These are phyloP conservation scores for Blastocystis sp. DNA, from an alignment of 352 stramenopile species.

Conservation along the genomic window DNA sequence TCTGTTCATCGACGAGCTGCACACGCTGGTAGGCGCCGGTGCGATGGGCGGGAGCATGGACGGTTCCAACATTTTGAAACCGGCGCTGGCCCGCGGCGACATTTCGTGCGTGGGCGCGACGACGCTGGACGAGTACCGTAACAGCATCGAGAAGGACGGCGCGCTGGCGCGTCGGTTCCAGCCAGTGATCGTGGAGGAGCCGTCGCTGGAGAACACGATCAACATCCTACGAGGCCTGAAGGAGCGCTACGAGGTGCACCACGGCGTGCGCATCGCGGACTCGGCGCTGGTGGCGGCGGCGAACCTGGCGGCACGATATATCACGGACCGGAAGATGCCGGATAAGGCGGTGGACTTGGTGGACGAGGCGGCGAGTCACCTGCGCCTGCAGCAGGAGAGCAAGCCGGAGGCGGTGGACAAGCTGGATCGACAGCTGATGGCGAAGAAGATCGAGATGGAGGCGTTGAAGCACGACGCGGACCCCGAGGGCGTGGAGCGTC, in stretches of 20 bases:
- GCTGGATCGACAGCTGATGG: constrained; percentile 79
- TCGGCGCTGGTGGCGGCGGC: constrained; percentile 87
- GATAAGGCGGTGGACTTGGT: constrained; percentile 93
- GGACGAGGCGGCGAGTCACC: constrained; percentile 83
- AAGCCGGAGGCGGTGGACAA: constrained; percentile 81
- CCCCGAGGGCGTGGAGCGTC: constrained; percentile 77
- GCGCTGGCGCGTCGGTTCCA: constrained; percentile 92
- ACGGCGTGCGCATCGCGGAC: constrained; percentile 90
- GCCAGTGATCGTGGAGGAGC: constrained; percentile 90
- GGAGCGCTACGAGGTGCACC: constrained; percentile 92
- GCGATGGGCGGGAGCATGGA: constrained; percentile 84
- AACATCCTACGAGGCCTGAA: constrained; percentile 91
- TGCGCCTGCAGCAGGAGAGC: constrained; percentile 81
- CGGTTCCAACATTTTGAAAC: constrained; percentile 88
- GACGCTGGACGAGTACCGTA: constrained; percentile 86
- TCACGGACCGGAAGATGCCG: constrained; percentile 88
- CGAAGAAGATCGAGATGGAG: constrained; percentile 81
- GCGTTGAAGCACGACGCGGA: constrained; percentile 80
- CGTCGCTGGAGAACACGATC: constrained; percentile 89
- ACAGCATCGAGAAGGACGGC: constrained; percentile 92
- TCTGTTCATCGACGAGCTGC: constrained; percentile 91
- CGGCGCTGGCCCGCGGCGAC: constrained; percentile 80
- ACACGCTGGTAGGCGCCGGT: constrained; percentile 85
- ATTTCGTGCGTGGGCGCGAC: constrained; percentile 87
- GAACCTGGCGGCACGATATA: constrained; percentile 86